A percentile compares a stretch with the other conserved stretches of the same genome.
Evolutionary conservation across 306 rosid genomes (phyloP).

Genomic region (Geum urbanum): DNA sequence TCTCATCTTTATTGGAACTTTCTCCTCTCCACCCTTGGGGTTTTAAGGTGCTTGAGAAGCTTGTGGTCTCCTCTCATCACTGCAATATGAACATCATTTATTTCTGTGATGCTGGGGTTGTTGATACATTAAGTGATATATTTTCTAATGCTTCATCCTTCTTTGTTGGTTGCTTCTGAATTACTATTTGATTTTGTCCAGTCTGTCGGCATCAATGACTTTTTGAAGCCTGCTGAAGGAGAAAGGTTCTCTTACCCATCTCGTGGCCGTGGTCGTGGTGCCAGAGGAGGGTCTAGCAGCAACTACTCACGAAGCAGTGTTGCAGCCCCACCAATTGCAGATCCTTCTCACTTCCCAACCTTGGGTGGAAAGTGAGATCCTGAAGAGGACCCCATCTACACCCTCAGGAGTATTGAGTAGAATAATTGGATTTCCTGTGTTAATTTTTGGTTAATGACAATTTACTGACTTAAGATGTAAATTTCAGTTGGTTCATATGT

Average conservation of each 20-base stretch:
- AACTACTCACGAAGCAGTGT: slow-evolving; percentile 37
- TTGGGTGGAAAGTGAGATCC: slow-evolving; percentile 81
- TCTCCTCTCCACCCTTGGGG: not conserved
- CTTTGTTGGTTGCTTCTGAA: not conserved
- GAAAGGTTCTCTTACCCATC: slow-evolving; percentile 50
- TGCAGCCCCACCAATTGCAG: slow-evolving; percentile 71
- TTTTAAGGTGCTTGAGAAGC: not conserved
- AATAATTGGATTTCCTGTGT: slow-evolving; percentile 50
- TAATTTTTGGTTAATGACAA: slow-evolving; percentile 11
- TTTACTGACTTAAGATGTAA: slow-evolving; percentile 41
- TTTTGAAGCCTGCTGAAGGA: slow-evolving; percentile 90
- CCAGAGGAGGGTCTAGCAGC: slow-evolving; percentile 47
- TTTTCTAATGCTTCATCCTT: not conserved
- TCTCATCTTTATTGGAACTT: not conserved
- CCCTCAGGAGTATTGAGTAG: slow-evolving; percentile 33
- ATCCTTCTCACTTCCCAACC: slow-evolving; percentile 91
- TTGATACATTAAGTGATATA: not conserved
- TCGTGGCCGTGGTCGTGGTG: slow-evolving; percentile 78
- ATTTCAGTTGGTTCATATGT: slow-evolving; percentile 41
- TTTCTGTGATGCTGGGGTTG: not conserved
- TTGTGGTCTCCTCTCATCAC: not conserved
- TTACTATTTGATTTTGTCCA: slow-evolving; percentile 17
- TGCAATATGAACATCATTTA: not conserved
- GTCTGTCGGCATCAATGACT: slow-evolving; percentile 81
- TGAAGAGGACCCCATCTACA: slow-evolving; percentile 32